phyloP scores from a whole-genome alignment of 2,329 filamentous ascomycete species.

The Fusarium xyrophilum region DNA sequence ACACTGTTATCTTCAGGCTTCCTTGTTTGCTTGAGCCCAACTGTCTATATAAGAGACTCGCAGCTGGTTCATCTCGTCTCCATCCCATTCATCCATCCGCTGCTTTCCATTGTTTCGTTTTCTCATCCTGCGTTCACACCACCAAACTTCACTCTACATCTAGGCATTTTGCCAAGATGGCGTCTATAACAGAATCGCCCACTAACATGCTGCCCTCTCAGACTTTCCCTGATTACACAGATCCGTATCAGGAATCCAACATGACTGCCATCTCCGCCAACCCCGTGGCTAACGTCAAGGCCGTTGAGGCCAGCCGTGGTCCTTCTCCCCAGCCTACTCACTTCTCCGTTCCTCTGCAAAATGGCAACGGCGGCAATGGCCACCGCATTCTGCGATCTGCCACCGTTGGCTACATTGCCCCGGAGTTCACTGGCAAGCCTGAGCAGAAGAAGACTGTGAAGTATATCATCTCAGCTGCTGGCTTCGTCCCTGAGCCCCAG shows the following conservation, averaged over 20 bases:
- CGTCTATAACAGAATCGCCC: conserved; percentile 48
- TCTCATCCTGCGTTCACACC: conserved; percentile 22
- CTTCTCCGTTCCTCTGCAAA: conserved; percentile 69
- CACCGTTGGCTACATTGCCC: conserved; percentile 92
- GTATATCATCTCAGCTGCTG: conserved; percentile 76
- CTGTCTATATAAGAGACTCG: conserved; percentile 34
- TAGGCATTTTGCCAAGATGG: conserved; percentile 44
- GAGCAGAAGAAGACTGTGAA: conserved; percentile 91
- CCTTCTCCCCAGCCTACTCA: conserved; percentile 91
- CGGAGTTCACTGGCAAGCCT: conserved; percentile 90
- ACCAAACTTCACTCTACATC: conserved; percentile 6
- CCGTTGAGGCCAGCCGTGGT: conserved; percentile 59
- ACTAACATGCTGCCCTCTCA: conserved; percentile 51
- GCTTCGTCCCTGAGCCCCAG: conserved; percentile 85
- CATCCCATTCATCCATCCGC: background rate
- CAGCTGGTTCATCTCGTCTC: conserved; percentile 14
- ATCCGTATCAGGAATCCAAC: conserved; percentile 48
- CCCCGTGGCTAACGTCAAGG: conserved; percentile 52
- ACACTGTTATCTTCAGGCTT: conserved; percentile 23
- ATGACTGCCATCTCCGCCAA: conserved; percentile 50
- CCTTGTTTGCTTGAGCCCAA: conserved; percentile 3
- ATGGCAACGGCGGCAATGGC: conserved; percentile 61
- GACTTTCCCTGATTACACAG: conserved; percentile 56
- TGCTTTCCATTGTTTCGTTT: conserved; percentile 8
- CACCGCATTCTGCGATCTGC: conserved; percentile 83